These are phyloP conservation scores for Geranium rotundifolium DNA, from an alignment of 345 rosid genomes.

Conservation along the genomic window DNA sequence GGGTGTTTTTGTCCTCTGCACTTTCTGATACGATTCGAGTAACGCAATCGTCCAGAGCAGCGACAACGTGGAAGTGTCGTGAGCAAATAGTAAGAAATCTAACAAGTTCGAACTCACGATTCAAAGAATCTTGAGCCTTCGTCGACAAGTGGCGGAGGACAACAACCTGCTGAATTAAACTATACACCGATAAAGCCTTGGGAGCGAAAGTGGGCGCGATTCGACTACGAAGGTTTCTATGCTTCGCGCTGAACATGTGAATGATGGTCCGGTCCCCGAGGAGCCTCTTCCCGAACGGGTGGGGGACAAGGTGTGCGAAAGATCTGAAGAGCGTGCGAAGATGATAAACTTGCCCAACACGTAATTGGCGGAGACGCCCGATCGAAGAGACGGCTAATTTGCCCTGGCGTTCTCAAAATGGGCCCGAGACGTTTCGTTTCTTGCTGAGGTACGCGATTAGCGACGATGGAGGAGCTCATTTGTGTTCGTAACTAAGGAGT, in stretches of 20 bases:
- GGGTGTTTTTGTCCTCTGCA: too few relatives aligned
- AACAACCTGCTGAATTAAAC: constrained; percentile 47
- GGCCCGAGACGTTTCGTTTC: constrained; percentile 56
- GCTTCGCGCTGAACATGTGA: constrained; percentile 73
- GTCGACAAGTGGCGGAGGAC: constrained; percentile 49
- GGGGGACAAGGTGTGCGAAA: constrained; percentile 61
- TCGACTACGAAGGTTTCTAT: constrained; percentile 65
- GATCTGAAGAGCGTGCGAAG: constrained; percentile 48
- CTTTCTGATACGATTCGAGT: constrained; percentile 69
- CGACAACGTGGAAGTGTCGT: constrained; percentile 86
- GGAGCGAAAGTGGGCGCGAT: constrained; percentile 79
- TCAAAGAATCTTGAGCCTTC: too few relatives aligned
- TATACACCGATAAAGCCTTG: constrained; percentile 64
- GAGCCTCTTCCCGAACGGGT: constrained; percentile 75
- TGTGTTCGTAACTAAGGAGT: too few relatives aligned
- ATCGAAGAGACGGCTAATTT: constrained; percentile 5
- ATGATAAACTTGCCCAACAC: constrained; percentile 55
- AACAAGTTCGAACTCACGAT: constrained; percentile 57
- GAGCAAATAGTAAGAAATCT: constrained; percentile 77
- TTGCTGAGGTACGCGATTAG: constrained; percentile 41
- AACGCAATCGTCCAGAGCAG: constrained; percentile 65
- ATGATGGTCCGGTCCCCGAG: constrained; percentile 79
- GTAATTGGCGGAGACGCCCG: constrained; percentile 61
- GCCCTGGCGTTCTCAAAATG: constrained; percentile 7
- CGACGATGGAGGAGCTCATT: too few relatives aligned